Percentiles rank a stretch among this genome's conserved stretches.
phyloP scores from a whole-genome alignment of 2,329 filamentous ascomycete species.

The Arthrobotrys musiformis region DNA sequence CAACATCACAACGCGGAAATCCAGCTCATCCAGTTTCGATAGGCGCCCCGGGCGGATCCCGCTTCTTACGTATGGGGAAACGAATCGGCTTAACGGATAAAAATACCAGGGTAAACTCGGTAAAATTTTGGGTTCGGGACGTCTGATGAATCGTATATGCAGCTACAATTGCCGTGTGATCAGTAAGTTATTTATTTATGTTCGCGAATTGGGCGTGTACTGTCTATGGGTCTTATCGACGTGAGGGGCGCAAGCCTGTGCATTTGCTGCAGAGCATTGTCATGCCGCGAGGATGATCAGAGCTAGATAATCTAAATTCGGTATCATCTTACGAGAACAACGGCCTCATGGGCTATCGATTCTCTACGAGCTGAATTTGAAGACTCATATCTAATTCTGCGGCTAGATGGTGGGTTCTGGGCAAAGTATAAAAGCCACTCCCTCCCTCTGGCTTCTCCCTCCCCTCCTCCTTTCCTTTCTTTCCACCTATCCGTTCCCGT shows the following conservation, averaged over 20 bases:
- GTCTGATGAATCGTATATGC: background rate
- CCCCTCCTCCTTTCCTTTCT: background rate
- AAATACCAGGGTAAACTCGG: background rate
- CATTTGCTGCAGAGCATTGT: background rate
- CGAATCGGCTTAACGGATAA: background rate
- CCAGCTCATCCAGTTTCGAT: background rate
- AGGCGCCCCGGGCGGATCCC: background rate
- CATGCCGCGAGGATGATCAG: conserved; percentile 1
- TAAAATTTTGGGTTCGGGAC: background rate
- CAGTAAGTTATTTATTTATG: too few species aligned
- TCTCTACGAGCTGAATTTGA: background rate
- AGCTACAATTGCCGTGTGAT: background rate
- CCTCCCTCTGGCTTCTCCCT: background rate
- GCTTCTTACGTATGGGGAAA: background rate
- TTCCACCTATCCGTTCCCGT: too few species aligned
- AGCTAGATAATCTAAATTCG: background rate
- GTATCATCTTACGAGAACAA: background rate
- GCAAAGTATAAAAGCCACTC: conserved; percentile 24
- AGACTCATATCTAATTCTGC: background rate
- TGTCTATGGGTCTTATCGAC: background rate
- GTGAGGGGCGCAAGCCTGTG: background rate
- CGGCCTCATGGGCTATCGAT: background rate
- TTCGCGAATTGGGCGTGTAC: background rate
- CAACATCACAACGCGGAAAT: conserved; percentile 11
- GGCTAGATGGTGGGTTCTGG: background rate